phyloP scores from a whole-genome alignment of 1,139 yeast species.

The Taphrina pruni region DNA sequence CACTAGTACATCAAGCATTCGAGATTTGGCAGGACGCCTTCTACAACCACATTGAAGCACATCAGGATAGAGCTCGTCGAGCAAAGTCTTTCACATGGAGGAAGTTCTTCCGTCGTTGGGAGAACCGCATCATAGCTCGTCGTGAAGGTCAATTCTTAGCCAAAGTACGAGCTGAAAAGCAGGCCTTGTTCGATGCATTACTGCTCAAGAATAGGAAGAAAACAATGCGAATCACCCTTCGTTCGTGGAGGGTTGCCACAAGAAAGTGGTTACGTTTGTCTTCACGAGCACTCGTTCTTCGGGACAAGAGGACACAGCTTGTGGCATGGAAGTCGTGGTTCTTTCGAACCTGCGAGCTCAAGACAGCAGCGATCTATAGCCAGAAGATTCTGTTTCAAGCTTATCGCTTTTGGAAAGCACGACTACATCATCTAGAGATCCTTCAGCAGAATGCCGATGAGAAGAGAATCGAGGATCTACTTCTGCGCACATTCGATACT shows the following conservation, averaged over 20 bases:
- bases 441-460: slow-evolving; percentile 6
- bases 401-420: slow-evolving; percentile 15
- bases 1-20: slow-evolving; percentile 18
- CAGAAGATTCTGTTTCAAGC: background rate
- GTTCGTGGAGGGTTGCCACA: slow-evolving; percentile 2
- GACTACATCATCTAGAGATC: background rate
- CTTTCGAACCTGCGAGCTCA: slow-evolving; percentile 25
- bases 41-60: slow-evolving; percentile 4
- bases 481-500: slow-evolving; percentile 7
- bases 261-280: slow-evolving; percentile 8
- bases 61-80: slow-evolving; percentile 9
- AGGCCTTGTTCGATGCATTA: slow-evolving; percentile 7
- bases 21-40: slow-evolving; percentile 20
- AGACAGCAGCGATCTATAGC: slow-evolving; percentile 1
- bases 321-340: slow-evolving; percentile 24
- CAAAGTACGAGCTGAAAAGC: slow-evolving; percentile 8
- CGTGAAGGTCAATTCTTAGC: slow-evolving; percentile 15
- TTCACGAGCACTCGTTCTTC: slow-evolving; percentile 10
- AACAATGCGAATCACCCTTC: background rate
- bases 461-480: slow-evolving; percentile 5
- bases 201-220: slow-evolving; percentile 14
- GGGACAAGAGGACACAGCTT: slow-evolving; percentile 25
- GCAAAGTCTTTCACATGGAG: background rate
- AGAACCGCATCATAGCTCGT: slow-evolving; percentile 16
- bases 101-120: slow-evolving; percentile 15